phyloP scores from a whole-genome alignment of 139 green algal species.

The Nannochloris sp. region DNA sequence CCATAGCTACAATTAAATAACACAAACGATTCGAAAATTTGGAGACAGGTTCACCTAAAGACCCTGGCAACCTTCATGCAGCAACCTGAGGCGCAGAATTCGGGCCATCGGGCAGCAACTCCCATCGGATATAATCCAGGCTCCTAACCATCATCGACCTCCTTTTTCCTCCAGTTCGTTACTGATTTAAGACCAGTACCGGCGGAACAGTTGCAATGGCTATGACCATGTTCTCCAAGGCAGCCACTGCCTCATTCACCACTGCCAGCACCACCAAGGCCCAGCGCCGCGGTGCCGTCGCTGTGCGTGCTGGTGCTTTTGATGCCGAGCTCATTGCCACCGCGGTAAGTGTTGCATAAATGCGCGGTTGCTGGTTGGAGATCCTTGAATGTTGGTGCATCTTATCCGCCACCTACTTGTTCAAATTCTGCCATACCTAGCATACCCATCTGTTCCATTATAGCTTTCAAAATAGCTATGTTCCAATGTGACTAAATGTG shows the following conservation, averaged over 20 bases:
- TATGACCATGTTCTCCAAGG: constrained; percentile 11
- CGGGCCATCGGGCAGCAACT: too few relatives aligned
- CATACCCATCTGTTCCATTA: too few relatives aligned
- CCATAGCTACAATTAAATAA: neutral
- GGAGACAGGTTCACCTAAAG: too few relatives aligned
- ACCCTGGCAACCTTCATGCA: too few relatives aligned
- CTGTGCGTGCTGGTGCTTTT: constrained; percentile 55
- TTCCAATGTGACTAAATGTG: constrained; percentile 1
- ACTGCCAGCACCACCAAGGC: neutral
- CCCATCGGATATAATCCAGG: too few relatives aligned
- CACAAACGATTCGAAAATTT: neutral
- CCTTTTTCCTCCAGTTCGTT: too few relatives aligned
- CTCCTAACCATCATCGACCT: too few relatives aligned
- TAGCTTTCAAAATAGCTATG: too few relatives aligned
- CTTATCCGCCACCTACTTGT: neutral
- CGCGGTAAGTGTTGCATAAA: constrained; percentile 43
- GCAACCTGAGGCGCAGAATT: too few relatives aligned
- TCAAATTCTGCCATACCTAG: neutral
- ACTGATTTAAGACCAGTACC: too few relatives aligned
- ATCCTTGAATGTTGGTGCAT: neutral
- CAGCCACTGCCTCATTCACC: neutral
- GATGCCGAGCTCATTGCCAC: constrained; percentile 86
- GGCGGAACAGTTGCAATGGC: neutral
- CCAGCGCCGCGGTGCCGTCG: constrained; percentile 11
- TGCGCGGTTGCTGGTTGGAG: neutral